Percentiles rank a stretch among this genome's conserved stretches.
These are phyloP conservation scores for Pezicula neosporulosa DNA, from an alignment of 2,329 filamentous ascomycete species.

Conservation along the genomic window DNA sequence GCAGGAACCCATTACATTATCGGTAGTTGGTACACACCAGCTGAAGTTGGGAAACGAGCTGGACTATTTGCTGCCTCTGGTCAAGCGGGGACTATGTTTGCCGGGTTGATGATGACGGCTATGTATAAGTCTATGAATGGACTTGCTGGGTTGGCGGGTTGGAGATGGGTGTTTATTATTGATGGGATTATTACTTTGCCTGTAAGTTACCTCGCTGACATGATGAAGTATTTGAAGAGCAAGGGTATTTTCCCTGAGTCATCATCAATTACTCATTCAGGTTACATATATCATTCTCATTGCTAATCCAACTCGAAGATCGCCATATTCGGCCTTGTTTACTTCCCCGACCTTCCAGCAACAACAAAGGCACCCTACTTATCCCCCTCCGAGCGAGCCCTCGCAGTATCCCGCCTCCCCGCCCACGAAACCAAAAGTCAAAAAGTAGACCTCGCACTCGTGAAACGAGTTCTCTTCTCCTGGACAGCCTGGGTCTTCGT, in stretches of 20 bases:
- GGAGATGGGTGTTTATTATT: conserved; percentile 46
- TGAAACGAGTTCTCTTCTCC: conserved; percentile 49
- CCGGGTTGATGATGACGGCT: conserved; percentile 52
- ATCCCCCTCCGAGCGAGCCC: conserved; percentile 30
- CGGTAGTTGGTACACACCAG: conserved; percentile 53
- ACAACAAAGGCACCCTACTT: conserved; percentile 35
- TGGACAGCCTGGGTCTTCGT: conserved; percentile 64
- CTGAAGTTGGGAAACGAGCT: conserved; percentile 54
- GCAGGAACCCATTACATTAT: conserved; percentile 53
- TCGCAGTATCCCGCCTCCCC: conserved; percentile 35
- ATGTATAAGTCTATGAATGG: conserved; percentile 18
- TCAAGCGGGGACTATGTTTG: conserved; percentile 53
- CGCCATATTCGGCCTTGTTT: conserved; percentile 45
- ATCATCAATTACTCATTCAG: no score
- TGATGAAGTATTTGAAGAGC: neutral
- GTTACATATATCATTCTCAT: no score
- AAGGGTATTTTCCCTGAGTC: no score
- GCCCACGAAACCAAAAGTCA: conserved; percentile 30
- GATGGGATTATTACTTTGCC: conserved; percentile 51
- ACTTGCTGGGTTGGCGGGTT: conserved; percentile 38
- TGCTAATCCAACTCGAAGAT: no score
- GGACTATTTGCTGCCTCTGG: conserved; percentile 56
- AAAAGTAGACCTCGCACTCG: conserved; percentile 37
- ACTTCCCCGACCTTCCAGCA: conserved; percentile 35
- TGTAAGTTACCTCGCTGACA: neutral